phyloP scores from a whole-genome alignment of 805 yeast species.

The Pichia deserticola region DNA sequence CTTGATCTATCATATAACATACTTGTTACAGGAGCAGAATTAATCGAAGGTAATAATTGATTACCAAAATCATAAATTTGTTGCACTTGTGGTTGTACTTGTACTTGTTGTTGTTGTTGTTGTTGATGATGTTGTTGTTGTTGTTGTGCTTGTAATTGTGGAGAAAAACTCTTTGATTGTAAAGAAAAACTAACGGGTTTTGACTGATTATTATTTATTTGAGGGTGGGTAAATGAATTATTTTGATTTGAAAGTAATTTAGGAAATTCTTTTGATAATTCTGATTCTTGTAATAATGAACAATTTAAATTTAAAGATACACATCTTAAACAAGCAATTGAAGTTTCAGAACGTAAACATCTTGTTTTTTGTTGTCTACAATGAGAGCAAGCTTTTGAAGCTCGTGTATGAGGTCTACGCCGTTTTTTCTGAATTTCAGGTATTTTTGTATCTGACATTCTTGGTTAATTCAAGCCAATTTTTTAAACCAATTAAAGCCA shows the following conservation, averaged over 20 bases:
- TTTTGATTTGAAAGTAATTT: background rate
- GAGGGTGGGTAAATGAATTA: background rate
- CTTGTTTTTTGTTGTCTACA: slow-evolving; percentile 13
- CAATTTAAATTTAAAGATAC: slow-evolving; percentile 8
- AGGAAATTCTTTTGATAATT: background rate
- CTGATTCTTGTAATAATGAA: slow-evolving; percentile 3
- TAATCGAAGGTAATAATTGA: background rate
- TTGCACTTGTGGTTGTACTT: background rate
- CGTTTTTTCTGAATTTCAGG: background rate
- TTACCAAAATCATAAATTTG: background rate
- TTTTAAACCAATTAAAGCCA: too few relatives aligned
- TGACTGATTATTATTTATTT: background rate
- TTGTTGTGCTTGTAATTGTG: background rate
- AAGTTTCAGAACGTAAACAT: slow-evolving; percentile 6
- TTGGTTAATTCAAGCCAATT: too few relatives aligned
- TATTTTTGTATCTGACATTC: background rate
- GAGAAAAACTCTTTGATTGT: background rate
- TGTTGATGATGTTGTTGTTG: background rate
- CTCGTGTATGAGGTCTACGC: slow-evolving; percentile 10
- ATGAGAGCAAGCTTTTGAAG: slow-evolving; percentile 8
- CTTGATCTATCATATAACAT: background rate
- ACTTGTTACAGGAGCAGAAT: background rate
- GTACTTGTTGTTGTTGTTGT: background rate
- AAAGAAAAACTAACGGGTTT: background rate
- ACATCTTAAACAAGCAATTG: slow-evolving; percentile 10